Conservation (phyloP, 2,329 filamentous ascomycete species). For the Tolypocladium amazonense region DNA sequence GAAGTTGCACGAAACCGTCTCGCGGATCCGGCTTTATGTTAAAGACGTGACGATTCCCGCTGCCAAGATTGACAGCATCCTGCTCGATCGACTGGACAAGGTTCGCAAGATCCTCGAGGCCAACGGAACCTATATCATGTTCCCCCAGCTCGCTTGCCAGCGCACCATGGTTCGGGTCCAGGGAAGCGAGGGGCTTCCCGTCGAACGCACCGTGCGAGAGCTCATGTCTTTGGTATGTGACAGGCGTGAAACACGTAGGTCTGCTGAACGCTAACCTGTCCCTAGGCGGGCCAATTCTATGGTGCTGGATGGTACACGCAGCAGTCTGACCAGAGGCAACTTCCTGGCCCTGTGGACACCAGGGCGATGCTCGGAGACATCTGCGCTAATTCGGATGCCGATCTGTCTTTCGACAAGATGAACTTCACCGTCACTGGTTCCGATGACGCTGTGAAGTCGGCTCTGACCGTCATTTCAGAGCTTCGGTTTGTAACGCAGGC, state of each 20-base stretch:
- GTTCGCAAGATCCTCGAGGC: slow-evolving; percentile 96
- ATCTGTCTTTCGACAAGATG: slow-evolving; percentile 88
- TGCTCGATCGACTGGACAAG: slow-evolving; percentile 86
- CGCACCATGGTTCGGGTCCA: slow-evolving; percentile 81
- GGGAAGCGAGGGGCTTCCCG: slow-evolving; percentile 83
- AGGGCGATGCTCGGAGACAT: slow-evolving; percentile 90
- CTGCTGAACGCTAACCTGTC: slow-evolving; percentile 12
- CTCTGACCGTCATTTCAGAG: slow-evolving; percentile 87
- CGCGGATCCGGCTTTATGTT: slow-evolving; percentile 70
- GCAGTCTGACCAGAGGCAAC: slow-evolving; percentile 54
- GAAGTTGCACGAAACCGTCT: slow-evolving; percentile 77
- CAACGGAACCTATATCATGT: slow-evolving; percentile 90
- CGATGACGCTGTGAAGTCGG: slow-evolving; percentile 90
- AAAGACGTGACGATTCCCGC: slow-evolving; percentile 87
- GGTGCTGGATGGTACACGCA: slow-evolving; percentile 93
- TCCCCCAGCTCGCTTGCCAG: slow-evolving; percentile 79
- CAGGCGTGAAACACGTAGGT: background rate
- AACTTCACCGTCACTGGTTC: slow-evolving; percentile 92
- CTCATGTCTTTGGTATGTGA: slow-evolving; percentile 79
- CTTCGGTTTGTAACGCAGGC: slow-evolving; percentile 80
- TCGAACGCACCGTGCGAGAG: slow-evolving; percentile 89
- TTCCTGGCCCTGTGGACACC: slow-evolving; percentile 61
- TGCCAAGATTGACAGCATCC: slow-evolving; percentile 88
- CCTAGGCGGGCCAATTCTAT: slow-evolving; percentile 89
- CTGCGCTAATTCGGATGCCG: slow-evolving; percentile 90